Evolutionary conservation across 140 eudicot genomes (phyloP), one percentile per base, ranked within the genome.

Genomic region (Stevia rebaudiana): DNA sequence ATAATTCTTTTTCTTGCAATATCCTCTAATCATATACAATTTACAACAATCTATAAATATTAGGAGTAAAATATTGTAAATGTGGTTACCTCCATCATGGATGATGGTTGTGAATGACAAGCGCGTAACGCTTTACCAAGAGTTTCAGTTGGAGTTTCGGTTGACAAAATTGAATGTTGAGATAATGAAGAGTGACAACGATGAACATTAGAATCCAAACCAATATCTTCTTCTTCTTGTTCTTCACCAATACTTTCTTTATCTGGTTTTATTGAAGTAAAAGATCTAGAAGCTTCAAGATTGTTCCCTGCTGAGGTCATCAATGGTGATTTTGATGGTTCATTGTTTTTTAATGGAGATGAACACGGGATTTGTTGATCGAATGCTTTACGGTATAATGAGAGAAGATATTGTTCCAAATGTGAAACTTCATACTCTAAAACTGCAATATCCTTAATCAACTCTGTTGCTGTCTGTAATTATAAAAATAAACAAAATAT

Each of bases 351-450:
- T 5, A 76, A 19, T 17, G 94, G 90, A 52, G 94, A 79, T 28
- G 74, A 41, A 33, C 88, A 81, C 8, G 94, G 82, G 33, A 74
- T 36, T 68, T 94, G 97, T 77, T 79, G 94, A 78, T 85, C 97
- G 72, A 88, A 94, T 61, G 99, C 99, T 76, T 88, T 84, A 33
- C 97, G 79, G 71, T 94, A 92, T 47, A 92, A 68, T 1, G 97
- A 88, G 44, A 92, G 88, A 78, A 94, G 99, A 69, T 94, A 85
- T 58, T 86, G 99, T 74, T 94, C 99, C 81, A 94, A 76, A 71
- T 85, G 89, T 61, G 80, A 69, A 39, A 94, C 99, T 88, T 94
- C 99, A 33, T 81, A 63, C 76, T 94, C 99, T 62, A 94, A 67
- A n/a, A 94, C 83, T 2, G 99, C 83, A 56, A 94, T 94, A 67